These are phyloP conservation scores for Pseudogymnoascus sp. DNA, from an alignment of 2,329 filamentous ascomycete genomes.

Conservation along the genomic window DNA sequence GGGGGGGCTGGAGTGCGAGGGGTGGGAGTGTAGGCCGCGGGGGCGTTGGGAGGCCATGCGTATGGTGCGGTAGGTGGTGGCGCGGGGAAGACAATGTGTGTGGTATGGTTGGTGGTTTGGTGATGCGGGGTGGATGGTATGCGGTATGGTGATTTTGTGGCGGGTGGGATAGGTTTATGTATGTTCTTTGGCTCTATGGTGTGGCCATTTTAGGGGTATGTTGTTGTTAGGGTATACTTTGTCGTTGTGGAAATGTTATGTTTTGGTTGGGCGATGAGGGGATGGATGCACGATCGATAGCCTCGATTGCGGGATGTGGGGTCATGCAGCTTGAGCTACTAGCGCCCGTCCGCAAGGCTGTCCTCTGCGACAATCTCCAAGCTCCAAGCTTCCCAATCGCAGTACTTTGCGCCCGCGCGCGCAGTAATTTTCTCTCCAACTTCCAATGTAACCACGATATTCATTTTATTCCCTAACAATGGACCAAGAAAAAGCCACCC, in stretches of 20 bases:
- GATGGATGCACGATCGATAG: neutral
- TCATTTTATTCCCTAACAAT: neutral
- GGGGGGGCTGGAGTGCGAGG: slow-evolving; percentile 16
- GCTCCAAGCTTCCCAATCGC: neutral
- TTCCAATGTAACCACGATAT: neutral
- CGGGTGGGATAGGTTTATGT: neutral
- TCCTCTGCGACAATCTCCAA: neutral
- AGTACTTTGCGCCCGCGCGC: too few relatives aligned
- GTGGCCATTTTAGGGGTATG: neutral
- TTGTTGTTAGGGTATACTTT: neutral
- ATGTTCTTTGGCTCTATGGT: neutral
- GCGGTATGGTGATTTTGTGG: neutral
- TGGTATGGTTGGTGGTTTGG: too few relatives aligned
- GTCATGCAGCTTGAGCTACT: neutral
- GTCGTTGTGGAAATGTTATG: neutral
- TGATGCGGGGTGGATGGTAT: neutral
- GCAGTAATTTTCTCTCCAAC: neutral
- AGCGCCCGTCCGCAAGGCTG: neutral
- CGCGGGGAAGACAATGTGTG: neutral
- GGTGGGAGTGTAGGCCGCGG: slow-evolving; percentile 1
- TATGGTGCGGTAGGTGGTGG: neutral
- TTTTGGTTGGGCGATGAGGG: neutral
- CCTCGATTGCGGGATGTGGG: neutral
- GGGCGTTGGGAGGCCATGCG: neutral
- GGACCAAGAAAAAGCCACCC: slow-evolving; percentile 27